Base-by-base conservation (phyloP, 768 basidiomycete species). In the Royoungia palumana region DNA sequence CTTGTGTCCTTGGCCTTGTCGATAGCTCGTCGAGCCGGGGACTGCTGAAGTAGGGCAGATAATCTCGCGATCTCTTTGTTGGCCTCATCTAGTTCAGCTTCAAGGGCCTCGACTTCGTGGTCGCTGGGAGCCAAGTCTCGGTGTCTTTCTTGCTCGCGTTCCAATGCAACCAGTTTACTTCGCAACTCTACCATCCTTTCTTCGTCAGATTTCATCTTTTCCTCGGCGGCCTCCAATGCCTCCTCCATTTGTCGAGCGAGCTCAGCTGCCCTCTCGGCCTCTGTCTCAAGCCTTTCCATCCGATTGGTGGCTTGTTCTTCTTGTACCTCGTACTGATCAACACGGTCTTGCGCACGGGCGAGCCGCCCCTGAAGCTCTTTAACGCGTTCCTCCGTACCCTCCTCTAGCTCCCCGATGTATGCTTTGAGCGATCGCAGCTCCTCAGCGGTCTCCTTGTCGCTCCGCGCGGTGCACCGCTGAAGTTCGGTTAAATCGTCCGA, bases 81-180 rank as follows among this genome's bases (percentile, higher is more conserved):
- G 0, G 91, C 89, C 1, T 80, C 76, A 48, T 89, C 87, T 36
- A 94, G 77, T 57, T 92, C 89, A 3, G 73, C 72, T 63, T 93
- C 89, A 43, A 94, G 72, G 0, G 72, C 77, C 44, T 69, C 82
- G 22, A 81, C 66, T 19, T 89, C 87, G 24, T 75, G 73, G 28
- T 81, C 77, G 12, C 55, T 58, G 61, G 41, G 54, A 32, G 44
- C 46, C 57, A 56, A 54, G 35, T 69, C 62, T 37, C 56, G 61
- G 32, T 63, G 61, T 43, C 48, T 58, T 57, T 83, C 76, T 30
- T 69, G 68, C 47, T 82, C 84, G 35, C 84, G 79, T 58, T 89
- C 83, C 35, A 85, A 62, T 6, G 75, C 67, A 5, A 70, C 55
- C 17, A 88, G 42, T 52, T 75, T 82, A 44, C 70, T 67, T 49